These are phyloP conservation scores for Mitragyna speciosa DNA, from an alignment of 257 asterid species.

Conservation along the genomic window DNA sequence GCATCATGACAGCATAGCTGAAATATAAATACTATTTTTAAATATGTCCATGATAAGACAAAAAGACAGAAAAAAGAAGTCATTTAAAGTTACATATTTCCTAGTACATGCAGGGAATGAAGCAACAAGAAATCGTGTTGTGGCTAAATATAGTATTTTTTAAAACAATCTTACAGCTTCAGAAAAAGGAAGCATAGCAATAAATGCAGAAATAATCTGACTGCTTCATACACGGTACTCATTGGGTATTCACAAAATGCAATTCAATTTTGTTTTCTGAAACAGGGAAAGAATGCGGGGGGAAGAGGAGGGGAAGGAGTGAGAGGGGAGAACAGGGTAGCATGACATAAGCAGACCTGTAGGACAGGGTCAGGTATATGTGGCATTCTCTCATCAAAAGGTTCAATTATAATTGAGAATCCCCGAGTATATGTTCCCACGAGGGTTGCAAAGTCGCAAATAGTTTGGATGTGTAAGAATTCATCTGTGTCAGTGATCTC, in stretches of 20 bases:
- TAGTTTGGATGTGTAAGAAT: constrained; percentile 82
- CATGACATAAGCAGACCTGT: constrained; percentile 53
- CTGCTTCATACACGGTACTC: background rate
- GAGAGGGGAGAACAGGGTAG: background rate
- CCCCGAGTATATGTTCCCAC: constrained; percentile 93
- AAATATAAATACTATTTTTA: constrained; percentile 3
- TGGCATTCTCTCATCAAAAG: constrained; percentile 96
- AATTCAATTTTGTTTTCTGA: background rate
- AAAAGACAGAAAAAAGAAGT: background rate
- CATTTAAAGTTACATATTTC: background rate
- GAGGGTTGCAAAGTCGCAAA: constrained; percentile 94
- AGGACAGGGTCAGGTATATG: constrained; percentile 97
- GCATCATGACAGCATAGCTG: constrained; percentile 99
- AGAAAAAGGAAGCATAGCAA: background rate
- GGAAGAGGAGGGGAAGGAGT: too few species aligned
- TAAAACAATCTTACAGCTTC: too few species aligned
- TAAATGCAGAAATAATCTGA: background rate
- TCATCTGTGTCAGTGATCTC: constrained; percentile 97
- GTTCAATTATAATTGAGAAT: constrained; percentile 92
- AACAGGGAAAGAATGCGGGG: background rate
- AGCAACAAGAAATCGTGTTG: background rate
- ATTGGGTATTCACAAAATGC: background rate
- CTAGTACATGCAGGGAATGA: background rate
- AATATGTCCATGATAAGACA: background rate
- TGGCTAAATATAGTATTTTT: background rate